Evolutionary conservation across 2,329 filamentous ascomycete genomes (phyloP), one percentile per base, ranked within the genome.

Genomic region (Bertia moriformis): DNA sequence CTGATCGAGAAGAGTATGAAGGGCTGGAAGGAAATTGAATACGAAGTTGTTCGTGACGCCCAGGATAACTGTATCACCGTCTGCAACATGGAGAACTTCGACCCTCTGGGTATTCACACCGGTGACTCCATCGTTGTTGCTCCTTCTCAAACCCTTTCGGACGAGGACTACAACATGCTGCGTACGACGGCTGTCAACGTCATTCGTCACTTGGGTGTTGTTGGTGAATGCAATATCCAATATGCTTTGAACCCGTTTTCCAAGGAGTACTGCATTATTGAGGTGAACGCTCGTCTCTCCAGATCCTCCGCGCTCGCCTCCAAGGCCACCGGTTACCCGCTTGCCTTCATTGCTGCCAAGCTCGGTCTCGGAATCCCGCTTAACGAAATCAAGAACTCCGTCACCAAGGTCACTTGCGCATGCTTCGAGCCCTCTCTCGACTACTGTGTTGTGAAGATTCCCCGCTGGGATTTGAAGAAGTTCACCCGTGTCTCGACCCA

Each of bases 71-170:
- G 91, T 58, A 96, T 98, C 57, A 98, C 91, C 4, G 91, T 98
- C 44, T 98, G 91, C 61, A 98, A 98, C 67, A 96, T 98, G 91
- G 91, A 98, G 66, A 98, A 98, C 65, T 98, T 98, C 53, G 91
- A 98, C 58, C 91, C 91, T 40, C 78, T 98, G 1, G 91, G 91
- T 51, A 96, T 96, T 45, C 91, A 96, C 55, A 98, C 91, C 2
- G 91, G 91, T 58, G 91, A 98, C 57, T 96, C 89, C 12, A 95
- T 98, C 48, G 91, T 98, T 39, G 91, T 98, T 37, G 91, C 91
- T 5, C 91, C 91, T 30, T 96, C 89, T 3, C 91, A 96, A 61
- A 98, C 91, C 0, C 69, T 98, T 15, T 94, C 87, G 2, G 89
- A 98, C 44, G 87, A 95, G 57, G 91, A 98, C 60, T 98, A 96